Conservation (phyloP, 2,329 filamentous ascomycete genomes). For the Fusarium sp. region DNA sequence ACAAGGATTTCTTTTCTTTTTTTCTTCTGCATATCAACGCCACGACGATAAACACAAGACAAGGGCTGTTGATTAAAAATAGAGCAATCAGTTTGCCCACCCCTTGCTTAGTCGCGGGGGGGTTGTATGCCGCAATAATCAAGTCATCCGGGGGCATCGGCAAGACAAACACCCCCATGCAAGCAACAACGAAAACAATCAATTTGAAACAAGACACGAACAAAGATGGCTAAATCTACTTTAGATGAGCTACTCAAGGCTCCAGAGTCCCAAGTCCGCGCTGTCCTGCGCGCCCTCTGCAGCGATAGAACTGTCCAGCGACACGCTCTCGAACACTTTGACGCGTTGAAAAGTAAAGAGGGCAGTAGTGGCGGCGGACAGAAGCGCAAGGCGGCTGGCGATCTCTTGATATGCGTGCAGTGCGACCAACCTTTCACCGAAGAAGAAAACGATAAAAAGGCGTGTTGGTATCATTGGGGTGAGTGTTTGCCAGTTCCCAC, state of each 20-base stretch:
- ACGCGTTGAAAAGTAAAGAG: background rate
- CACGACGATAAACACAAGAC: background rate
- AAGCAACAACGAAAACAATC: background rate
- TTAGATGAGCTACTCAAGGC: constrained; percentile 18
- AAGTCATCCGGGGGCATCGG: background rate
- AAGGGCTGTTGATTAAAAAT: background rate
- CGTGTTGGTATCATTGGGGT: constrained; percentile 36
- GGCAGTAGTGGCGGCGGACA: background rate
- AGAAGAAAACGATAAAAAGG: constrained; percentile 13
- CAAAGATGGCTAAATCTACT: background rate
- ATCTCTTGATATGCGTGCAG: constrained; percentile 30
- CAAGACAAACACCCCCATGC: background rate
- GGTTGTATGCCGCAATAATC: background rate
- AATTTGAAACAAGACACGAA: background rate
- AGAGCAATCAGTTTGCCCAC: background rate
- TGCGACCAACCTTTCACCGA: constrained; percentile 17
- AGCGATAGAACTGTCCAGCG: background rate
- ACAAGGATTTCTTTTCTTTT: background rate
- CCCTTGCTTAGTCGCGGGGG: background rate
- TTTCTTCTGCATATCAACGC: background rate
- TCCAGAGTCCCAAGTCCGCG: constrained; percentile 28
- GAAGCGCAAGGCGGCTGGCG: constrained; percentile 34
- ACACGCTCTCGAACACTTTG: constrained; percentile 15
- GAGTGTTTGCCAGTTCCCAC: background rate
- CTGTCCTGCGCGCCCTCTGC: constrained; percentile 35